Evolutionary conservation across 139 green algal genomes (phyloP).

Genomic region (Chlorella sp.): DNA sequence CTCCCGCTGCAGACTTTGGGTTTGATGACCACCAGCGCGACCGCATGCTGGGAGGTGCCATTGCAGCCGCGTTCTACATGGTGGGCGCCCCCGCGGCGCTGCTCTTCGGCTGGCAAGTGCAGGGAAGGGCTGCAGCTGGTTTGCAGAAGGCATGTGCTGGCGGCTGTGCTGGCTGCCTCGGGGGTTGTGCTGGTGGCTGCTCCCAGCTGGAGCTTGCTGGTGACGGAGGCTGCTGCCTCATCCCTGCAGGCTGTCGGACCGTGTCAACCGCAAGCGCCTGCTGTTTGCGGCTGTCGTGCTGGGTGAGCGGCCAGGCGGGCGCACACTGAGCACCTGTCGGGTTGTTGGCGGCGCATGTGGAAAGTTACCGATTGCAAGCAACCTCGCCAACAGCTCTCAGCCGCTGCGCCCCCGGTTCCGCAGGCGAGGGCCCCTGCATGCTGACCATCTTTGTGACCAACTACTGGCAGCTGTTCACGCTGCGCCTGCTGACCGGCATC

Average conservation of each 20-base stretch:
- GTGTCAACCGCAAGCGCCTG: slow-evolving; percentile 67
- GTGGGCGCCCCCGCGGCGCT: slow-evolving; percentile 80
- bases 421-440: slow-evolving; percentile 78
- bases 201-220: no score
- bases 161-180: no score
- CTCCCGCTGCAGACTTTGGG: slow-evolving; percentile 64
- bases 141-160: no score
- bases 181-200: no score
- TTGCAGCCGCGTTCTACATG: slow-evolving; percentile 87
- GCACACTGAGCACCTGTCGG: no score
- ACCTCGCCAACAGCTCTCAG: no score
- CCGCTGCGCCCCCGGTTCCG: neutral
- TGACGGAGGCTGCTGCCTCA: no score
- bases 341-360: no score
- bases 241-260: slow-evolving; percentile 57
- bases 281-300: slow-evolving; percentile 81
- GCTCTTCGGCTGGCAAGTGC: slow-evolving; percentile 64
- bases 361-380: no score
- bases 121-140: no score
- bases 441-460: slow-evolving; percentile 77
- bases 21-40: slow-evolving; percentile 78
- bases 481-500: slow-evolving; percentile 87
- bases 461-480: slow-evolving; percentile 86
- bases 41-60: slow-evolving; percentile 70
- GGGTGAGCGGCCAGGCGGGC: slow-evolving; percentile 39